Evolutionary conservation across 148 eudicot genomes (phyloP).

Genomic region (Suaeda aralocaspica): DNA sequence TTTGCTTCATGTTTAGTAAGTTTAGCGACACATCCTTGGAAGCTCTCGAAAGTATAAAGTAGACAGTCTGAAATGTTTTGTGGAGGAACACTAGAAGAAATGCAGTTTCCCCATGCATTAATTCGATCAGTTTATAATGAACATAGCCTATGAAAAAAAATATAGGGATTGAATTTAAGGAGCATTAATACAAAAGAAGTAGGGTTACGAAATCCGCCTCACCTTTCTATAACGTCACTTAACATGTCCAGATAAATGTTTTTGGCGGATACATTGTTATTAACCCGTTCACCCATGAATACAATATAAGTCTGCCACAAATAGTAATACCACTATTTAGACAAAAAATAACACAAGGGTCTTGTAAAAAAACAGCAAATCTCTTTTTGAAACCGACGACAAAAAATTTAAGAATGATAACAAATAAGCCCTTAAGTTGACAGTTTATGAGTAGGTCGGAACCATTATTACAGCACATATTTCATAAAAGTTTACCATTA

Average conservation of each 20-base stretch:
- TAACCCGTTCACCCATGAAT: conserved; percentile 21
- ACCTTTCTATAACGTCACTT: conserved; percentile 17
- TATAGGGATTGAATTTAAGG: no score
- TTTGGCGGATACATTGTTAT: conserved; percentile 2
- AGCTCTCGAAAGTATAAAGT: conserved; percentile 20
- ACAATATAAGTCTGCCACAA: conserved; percentile 18
- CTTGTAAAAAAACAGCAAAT: no score
- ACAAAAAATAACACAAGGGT: no score
- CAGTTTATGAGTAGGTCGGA: no score
- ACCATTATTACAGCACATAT: no score
- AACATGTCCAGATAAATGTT: conserved; percentile 16
- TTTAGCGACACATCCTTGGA: conserved; percentile 21
- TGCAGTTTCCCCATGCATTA: no score
- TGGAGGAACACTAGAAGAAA: neutral
- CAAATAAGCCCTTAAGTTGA: no score
- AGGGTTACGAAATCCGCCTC: neutral
- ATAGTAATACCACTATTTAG: neutral
- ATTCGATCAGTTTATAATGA: no score
- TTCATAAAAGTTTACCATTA: no score
- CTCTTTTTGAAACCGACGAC: no score
- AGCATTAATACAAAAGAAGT: neutral
- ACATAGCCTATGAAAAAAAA: no score
- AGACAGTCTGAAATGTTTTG: conserved; percentile 6
- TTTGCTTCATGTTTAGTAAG: conserved; percentile 25
- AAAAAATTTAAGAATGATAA: no score